These are phyloP conservation scores for Verticillium albo-atrum DNA, from an alignment of 2,329 filamentous ascomycete genomes.

Conservation along the genomic window DNA sequence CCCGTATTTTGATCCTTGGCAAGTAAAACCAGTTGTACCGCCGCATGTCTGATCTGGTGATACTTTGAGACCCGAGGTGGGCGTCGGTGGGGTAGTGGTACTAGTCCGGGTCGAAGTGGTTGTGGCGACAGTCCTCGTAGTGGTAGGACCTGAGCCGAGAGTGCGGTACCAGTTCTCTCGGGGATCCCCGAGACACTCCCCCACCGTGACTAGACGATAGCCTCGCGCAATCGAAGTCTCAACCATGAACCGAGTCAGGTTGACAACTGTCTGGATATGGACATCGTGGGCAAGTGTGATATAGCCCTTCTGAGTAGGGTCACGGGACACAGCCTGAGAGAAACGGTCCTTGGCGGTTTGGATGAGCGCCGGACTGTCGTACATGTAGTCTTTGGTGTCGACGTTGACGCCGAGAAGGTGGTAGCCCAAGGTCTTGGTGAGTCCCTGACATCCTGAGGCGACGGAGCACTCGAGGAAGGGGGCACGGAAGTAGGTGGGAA, in stretches of 20 bases:
- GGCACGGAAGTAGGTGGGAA: constrained; percentile 39
- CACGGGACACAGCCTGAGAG: constrained; percentile 23
- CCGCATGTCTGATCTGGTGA: constrained; percentile 33
- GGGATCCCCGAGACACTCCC: constrained; percentile 52
- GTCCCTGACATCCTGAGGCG: constrained; percentile 8
- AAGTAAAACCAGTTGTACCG: constrained; percentile 24
- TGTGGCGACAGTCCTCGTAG: constrained; percentile 3
- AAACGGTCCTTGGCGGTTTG: constrained; percentile 39
- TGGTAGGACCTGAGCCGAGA: constrained; percentile 11
- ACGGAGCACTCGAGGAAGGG: constrained; percentile 26
- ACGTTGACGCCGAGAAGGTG: constrained; percentile 53
- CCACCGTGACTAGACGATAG: constrained; percentile 46
- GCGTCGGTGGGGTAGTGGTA: constrained; percentile 2
- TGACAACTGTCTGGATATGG: constrained; percentile 26
- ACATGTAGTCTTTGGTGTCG: constrained; percentile 59
- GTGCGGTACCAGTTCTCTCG: constrained; percentile 47
- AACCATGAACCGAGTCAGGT: constrained; percentile 36
- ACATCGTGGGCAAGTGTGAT: constrained; percentile 40
- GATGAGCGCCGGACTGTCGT: constrained; percentile 40
- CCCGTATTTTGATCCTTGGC: constrained; percentile 27
- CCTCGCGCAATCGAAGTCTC: constrained; percentile 33
- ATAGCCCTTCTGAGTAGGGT: constrained; percentile 27
- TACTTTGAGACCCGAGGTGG: constrained; percentile 14
- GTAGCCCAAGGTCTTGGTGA: constrained; percentile 40
- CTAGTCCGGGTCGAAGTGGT: constrained; percentile 10